A percentile compares a stretch with the other conserved stretches of the same genome.
Evolutionary conservation across 306 rosid species (phyloP).

Genomic region (Quercus aquifolioides): DNA sequence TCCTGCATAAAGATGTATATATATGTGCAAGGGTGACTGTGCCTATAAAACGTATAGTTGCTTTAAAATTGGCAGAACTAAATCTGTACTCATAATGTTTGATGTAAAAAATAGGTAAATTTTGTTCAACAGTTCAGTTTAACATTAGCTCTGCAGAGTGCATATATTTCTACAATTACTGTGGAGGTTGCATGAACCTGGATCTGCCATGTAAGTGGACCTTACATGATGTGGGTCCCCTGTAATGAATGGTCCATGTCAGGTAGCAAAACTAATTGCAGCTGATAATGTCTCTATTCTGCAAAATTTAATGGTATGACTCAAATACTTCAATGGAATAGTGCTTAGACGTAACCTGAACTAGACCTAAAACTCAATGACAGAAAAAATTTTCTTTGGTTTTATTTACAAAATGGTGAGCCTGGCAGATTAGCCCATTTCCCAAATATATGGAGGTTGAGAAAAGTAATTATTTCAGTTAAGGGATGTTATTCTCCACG

Average conservation of each 20-base stretch:
- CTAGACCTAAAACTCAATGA: neutral
- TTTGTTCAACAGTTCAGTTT: too few relatives aligned
- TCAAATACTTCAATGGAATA: neutral
- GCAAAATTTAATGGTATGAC: neutral
- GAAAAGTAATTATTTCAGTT: neutral
- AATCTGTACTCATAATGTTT: too few relatives aligned
- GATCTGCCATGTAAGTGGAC: neutral
- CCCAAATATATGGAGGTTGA: neutral
- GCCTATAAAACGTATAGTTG: too few relatives aligned
- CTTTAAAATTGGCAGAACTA: too few relatives aligned
- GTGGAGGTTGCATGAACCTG: too few relatives aligned
- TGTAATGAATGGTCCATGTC: neutral
- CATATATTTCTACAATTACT: too few relatives aligned
- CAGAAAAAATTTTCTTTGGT: neutral
- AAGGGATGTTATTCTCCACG: neutral
- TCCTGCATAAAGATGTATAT: too few relatives aligned
- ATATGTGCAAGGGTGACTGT: too few relatives aligned
- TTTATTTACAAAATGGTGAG: neutral
- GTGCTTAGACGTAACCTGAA: too few relatives aligned
- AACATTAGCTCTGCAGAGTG: too few relatives aligned
- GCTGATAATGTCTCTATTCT: neutral
- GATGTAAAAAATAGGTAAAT: too few relatives aligned
- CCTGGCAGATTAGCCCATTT: neutral
- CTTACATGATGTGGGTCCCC: neutral
- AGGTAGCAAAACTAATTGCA: neutral